Evolutionary conservation across 78 protist genomes (phyloP), one percentile per base, ranked within the genome.

Genomic region (Anaeramoeba flamelloides): DNA sequence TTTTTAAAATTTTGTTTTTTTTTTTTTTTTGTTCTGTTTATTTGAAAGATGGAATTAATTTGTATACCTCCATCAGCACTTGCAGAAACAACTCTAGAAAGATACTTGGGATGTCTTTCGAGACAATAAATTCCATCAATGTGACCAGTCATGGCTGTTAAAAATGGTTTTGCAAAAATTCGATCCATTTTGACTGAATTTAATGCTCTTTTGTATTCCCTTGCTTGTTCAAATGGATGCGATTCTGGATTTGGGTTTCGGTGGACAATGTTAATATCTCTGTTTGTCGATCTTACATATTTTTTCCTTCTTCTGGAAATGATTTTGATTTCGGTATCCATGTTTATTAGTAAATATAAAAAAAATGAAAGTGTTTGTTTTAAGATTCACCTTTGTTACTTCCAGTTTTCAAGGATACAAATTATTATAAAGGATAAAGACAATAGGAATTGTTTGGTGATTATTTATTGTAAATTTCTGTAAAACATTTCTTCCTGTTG

Each of bases 151-250:
- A 94, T 79, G 31, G 87, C 76, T 0, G 82, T 90, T n/a, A 92
- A 79, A 77, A 94, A 92, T 34, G 98, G 98, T 79, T 93, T 93
- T 1, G 97, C 93, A 75, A 93, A 93, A 40, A 91, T 36, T 37
- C 86, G 81, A 79, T 93, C 95, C 32, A 94, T 81, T 80, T 95
- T 95, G 31, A 81, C 82, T 0, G 97, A 90, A 76, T 86, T 90
- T 33, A 85, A 41, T 33, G 87, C 87, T 22, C 96, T 85, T 41
- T 81, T 78, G 81, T 91, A 93, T 87, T 93, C 97, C 37, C 91
- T 75, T 4, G 91, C 91, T 77, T 86, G 75, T 77, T 91, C 95
- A 36, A 94, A 87, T 36, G 97, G 95, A 82, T 94, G 97, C 37
- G 89, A 75, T 32, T 2, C 75, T 2, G 97, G 97, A 76, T 90